phyloP scores from a whole-genome alignment of 2,329 filamentous ascomycete genomes.

The Geosmithia morbida region DNA sequence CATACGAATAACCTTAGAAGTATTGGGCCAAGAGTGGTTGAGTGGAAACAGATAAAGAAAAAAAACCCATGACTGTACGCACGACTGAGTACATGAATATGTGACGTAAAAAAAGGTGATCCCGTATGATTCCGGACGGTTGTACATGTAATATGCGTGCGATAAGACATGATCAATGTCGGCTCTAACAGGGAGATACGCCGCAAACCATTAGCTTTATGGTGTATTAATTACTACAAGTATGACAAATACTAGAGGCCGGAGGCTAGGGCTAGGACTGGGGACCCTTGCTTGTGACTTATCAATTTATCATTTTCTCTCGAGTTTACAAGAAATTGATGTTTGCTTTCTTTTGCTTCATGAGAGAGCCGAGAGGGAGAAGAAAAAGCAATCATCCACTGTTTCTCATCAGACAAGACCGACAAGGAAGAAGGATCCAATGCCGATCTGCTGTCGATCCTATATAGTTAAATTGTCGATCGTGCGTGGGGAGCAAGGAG shows the following conservation, averaged over 20 bases:
- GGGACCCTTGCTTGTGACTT: no score
- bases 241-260: not conserved
- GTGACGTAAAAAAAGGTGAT: not conserved
- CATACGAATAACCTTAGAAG: not conserved
- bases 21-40: no score
- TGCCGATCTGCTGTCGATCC: not conserved
- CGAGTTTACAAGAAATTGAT: no score
- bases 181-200: no score
- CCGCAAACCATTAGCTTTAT: no score
- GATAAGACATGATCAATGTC: no score
- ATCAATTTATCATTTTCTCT: no score
- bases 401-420: not conserved
- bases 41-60: not conserved
- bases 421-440: not conserved
- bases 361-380: not conserved
- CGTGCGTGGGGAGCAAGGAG: not conserved
- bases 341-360: no score
- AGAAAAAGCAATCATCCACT: not conserved
- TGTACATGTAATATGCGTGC: not conserved
- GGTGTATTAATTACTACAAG: not conserved
- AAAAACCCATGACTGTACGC: no score
- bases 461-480: not conserved
- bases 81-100: not conserved
- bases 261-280: no score
- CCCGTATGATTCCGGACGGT: not conserved